Percentiles rank a stretch among this genome's conserved stretches.
These are phyloP conservation scores for Calvatia gigantea DNA, from an alignment of 768 basidiomycete genomes.

Conservation along the genomic window DNA sequence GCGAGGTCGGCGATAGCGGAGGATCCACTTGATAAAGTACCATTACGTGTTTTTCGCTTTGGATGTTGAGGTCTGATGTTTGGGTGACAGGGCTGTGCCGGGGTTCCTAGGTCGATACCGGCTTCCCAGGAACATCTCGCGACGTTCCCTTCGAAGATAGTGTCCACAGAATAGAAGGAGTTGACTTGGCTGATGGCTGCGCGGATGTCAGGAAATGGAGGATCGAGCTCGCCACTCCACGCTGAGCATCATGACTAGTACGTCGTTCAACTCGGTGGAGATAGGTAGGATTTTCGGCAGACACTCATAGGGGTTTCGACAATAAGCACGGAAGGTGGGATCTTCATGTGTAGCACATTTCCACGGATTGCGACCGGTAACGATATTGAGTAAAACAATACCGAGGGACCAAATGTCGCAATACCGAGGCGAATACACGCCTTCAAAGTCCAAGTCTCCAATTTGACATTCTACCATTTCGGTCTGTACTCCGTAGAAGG, in stretches of 20 bases:
- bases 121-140: constrained; percentile 77
- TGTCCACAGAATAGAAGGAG: constrained; percentile 71
- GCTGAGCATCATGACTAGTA: constrained; percentile 71
- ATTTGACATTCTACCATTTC: constrained; percentile 76
- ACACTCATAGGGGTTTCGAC: constrained; percentile 72
- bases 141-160: constrained; percentile 77
- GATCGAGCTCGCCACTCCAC: constrained; percentile 60
- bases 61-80: no score
- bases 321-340: constrained; percentile 86
- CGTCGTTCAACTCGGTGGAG: constrained; percentile 65
- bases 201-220: constrained; percentile 53
- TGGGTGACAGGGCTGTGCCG: constrained; percentile 3
- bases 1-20: no score
- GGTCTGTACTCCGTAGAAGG: background rate
- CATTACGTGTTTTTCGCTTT: no score
- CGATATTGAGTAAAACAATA: constrained; percentile 93
- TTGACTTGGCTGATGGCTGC: constrained; percentile 51
- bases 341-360: constrained; percentile 80
- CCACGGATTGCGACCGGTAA: constrained; percentile 96
- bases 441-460: constrained; percentile 55
- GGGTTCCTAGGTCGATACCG: constrained; percentile 28
- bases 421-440: constrained; percentile 77
- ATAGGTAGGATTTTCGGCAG: constrained; percentile 85
- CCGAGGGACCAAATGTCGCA: constrained; percentile 98
- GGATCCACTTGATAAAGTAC: no score